Evolutionary conservation across 345 rosid species (phyloP).

Genomic region (Salix udensis): DNA sequence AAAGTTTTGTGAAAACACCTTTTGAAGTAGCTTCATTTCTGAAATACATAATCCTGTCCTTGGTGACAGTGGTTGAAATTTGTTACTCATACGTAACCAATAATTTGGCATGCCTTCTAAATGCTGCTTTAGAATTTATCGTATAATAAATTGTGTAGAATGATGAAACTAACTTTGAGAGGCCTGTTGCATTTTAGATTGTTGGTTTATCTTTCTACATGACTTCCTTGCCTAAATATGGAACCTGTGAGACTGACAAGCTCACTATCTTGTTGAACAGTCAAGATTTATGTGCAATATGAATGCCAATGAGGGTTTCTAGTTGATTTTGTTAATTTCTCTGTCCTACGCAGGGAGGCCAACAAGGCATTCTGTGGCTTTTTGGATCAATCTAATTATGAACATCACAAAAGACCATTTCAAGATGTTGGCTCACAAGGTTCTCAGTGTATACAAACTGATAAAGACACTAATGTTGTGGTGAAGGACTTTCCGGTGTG

Average conservation of each 20-base stretch:
- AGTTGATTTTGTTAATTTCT: neutral
- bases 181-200: neutral
- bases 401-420: conserved; percentile 31
- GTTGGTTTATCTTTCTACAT: neutral
- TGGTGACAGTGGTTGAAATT: neutral
- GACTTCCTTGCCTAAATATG: neutral
- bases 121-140: neutral
- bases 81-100: neutral
- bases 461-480: conserved; percentile 14
- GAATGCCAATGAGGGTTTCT: no score
- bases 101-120: neutral
- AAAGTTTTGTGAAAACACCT: neutral
- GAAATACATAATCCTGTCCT: neutral
- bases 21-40: neutral
- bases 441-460: conserved; percentile 23
- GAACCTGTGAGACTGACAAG: neutral
- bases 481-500: conserved; percentile 25
- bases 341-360: conserved; percentile 52
- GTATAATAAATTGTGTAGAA: neutral
- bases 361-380: conserved; percentile 95
- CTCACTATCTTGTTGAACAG: neutral
- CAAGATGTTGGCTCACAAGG: conserved; percentile 26
- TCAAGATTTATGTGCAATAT: neutral
- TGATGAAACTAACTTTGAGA: neutral
- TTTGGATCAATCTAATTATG: conserved; percentile 42